Base-by-base conservation (phyloP, 176 grass and related monocot genomes). In the Musa troglodytarum region DNA sequence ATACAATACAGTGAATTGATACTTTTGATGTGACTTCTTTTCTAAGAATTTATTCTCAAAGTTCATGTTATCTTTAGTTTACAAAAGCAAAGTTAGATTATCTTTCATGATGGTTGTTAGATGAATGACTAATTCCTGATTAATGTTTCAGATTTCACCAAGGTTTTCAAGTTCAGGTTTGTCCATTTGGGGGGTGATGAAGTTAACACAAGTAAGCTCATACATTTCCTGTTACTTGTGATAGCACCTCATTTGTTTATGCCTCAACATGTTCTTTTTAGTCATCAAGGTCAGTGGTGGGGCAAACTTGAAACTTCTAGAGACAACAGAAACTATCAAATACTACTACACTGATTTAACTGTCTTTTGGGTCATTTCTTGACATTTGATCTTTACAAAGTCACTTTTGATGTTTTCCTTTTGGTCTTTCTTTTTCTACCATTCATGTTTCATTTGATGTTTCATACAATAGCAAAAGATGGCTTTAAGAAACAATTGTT, bases 121-220 rank as follows among this genome's bases (percentile, higher is more conserved):
- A 43, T 43, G 20, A 61, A 13, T 61, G 9, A 61, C 12, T 50
- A 69, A 34, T 75, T 11, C 15, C 17, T 75, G 24, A 21, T 77
- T 61, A 22, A n/a, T 22, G 13, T 90, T 88, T 65, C 89, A 97
- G 94, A 97, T 91, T 97, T 93, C 82, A 84, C 85, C 72, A 92
- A 92, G 85, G 66, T 96, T 86, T 96, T 96, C 64, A 96, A 96
- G 74, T 96, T 96, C 76, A 96, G 86, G 68, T 90, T 92, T 88
- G 89, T 84, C 20, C 93, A 96, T 68, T 85, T 96, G 78, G 93
- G 93, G 1, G 93, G 93, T 77, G 89, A 96, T 82, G 93, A 96
- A 90, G 93, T 96, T 9, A 84, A 88, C 63, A 90, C 89, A 79
- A 82, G 93, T 92, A 90, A 92, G 93, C 50, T 65, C 34, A 13